Evolutionary conservation across 2,329 filamentous ascomycete species (phyloP).

Genomic region (Macrophomina tecta): DNA sequence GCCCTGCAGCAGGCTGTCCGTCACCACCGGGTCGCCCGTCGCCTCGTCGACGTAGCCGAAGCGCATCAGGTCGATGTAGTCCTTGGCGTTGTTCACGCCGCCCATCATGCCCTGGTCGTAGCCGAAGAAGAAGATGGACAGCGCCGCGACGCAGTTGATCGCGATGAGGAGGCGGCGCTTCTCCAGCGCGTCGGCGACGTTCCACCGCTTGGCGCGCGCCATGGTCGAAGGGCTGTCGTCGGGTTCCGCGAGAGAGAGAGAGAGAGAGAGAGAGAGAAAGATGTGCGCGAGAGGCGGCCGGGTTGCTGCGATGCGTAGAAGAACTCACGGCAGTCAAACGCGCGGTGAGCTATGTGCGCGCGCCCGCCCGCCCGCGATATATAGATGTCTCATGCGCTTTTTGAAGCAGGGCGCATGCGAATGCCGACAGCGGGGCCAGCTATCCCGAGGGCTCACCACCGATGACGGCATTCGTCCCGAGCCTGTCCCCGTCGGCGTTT

Average conservation of each 20-base stretch:
- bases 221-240: not conserved
- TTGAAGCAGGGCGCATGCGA: too few species aligned
- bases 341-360: not conserved
- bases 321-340: too few species aligned
- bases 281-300: too few species aligned
- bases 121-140: constrained; percentile 42
- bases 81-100: constrained; percentile 40
- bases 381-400: not conserved
- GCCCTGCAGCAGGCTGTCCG: constrained; percentile 38
- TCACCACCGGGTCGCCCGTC: constrained; percentile 35
- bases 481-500: not conserved
- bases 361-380: too few species aligned
- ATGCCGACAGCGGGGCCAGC: not conserved
- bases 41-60: constrained; percentile 39
- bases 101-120: constrained; percentile 45
- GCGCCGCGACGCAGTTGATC: constrained; percentile 41
- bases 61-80: constrained; percentile 41
- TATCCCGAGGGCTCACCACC: not conserved
- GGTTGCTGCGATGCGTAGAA: too few species aligned
- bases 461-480: not conserved
- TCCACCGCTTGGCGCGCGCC: not conserved
- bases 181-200: constrained; percentile 31
- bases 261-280: too few species aligned
- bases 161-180: constrained; percentile 39
- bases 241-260: too few species aligned